phyloP scores from a whole-genome alignment of 2,329 filamentous ascomycete species.

The Coniochaeta sp. region DNA sequence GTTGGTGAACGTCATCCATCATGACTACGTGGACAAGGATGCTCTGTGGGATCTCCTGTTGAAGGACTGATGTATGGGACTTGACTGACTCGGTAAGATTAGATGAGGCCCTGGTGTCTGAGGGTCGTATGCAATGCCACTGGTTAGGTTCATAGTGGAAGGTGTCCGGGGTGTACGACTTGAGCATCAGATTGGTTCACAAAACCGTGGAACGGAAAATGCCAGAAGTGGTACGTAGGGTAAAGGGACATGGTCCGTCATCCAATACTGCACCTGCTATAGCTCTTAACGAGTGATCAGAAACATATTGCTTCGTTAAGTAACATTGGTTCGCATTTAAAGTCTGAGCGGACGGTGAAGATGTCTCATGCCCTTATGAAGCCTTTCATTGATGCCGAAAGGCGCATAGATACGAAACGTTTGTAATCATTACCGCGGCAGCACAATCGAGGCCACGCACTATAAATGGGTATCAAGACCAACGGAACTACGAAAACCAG shows the following conservation, averaged over 20 bases:
- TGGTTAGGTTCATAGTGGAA: not conserved
- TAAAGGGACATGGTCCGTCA: not conserved
- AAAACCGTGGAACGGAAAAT: not conserved
- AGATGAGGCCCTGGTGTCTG: not conserved
- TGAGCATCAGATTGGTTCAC: not conserved
- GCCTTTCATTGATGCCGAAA: not conserved
- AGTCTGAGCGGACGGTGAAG: not conserved
- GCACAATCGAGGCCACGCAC: not conserved
- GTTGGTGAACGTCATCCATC: constrained; percentile 87
- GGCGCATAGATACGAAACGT: not conserved
- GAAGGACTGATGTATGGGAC: constrained; percentile 4
- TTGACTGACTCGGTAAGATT: not conserved
- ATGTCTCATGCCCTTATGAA: not conserved
- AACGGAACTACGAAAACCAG: not conserved
- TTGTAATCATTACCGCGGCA: not conserved
- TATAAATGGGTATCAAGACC: not conserved
- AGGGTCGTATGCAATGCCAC: not conserved
- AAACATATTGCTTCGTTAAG: not conserved
- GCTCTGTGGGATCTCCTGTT: constrained; percentile 65
- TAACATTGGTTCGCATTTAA: not conserved
- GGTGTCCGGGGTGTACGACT: not conserved
- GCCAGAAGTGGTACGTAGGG: not conserved
- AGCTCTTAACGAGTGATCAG: not conserved
- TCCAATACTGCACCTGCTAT: not conserved
- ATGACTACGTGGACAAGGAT: constrained; percentile 64